Percentiles rank a stretch among this genome's conserved stretches.
phyloP scores from a whole-genome alignment of 2,329 filamentous ascomycete genomes.

The Rosellinia necatrix region DNA sequence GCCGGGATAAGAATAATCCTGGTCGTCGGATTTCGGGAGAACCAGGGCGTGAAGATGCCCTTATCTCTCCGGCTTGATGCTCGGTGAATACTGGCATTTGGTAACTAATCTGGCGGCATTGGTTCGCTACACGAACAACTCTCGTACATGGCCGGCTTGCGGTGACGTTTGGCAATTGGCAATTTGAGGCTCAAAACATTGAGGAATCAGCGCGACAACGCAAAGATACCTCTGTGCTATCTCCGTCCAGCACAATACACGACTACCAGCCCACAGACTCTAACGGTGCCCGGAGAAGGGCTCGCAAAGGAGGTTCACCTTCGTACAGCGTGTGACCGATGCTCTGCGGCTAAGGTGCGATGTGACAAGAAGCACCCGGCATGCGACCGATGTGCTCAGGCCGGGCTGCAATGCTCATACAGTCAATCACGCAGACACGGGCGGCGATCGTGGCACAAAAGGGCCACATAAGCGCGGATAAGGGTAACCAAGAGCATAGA shows the following conservation, averaged over 20 bases:
- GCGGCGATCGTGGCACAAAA: slow-evolving; percentile 12
- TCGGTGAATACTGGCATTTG: too few species aligned
- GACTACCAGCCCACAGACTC: not conserved
- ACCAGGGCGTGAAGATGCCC: too few species aligned
- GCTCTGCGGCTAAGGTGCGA: slow-evolving; percentile 22
- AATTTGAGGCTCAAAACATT: too few species aligned
- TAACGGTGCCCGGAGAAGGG: not conserved
- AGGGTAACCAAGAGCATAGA: not conserved
- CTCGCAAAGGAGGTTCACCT: not conserved
- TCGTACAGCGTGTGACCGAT: slow-evolving; percentile 22
- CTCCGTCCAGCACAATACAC: too few species aligned
- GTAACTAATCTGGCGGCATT: too few species aligned
- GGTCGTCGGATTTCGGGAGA: too few species aligned
- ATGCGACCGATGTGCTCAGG: slow-evolving; percentile 19
- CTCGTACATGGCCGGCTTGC: too few species aligned
- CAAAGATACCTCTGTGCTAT: too few species aligned
- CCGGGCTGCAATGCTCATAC: slow-evolving; percentile 18
- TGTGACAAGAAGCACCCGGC: slow-evolving; percentile 20
- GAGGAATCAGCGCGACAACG: too few species aligned
- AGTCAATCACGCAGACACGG: slow-evolving; percentile 23
- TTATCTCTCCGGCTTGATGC: too few species aligned
- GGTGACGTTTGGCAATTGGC: too few species aligned
- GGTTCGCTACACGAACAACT: too few species aligned
- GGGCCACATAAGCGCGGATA: not conserved
- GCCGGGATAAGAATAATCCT: not conserved